Evolutionary conservation across 139 green algal species (phyloP), one percentile per base, ranked within the genome.

Genomic region (Chloropicon primus): DNA sequence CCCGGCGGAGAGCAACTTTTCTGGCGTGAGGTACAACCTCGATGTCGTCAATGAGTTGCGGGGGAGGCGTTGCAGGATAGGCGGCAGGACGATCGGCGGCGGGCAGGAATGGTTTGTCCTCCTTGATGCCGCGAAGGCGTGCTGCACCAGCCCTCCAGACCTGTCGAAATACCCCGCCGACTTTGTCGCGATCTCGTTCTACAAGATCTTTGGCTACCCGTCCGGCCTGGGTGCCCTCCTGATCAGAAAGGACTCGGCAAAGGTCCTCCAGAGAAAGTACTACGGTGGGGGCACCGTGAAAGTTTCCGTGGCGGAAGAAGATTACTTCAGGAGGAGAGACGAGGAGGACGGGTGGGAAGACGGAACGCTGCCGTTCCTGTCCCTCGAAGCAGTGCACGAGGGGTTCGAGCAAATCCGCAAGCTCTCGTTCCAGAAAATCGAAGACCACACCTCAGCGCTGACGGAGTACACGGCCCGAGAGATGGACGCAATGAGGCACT

Each of bases 1-100:
- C n/a, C 92, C 93, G 0, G 26, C 83, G 0, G 93, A 97, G 78
- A 94, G 88, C 81, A 97, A 97, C 83, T 94, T 97, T 78, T 92
- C 82, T 0, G 93, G 93, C 1, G 80, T 54, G 28, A 75, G 88
- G 21, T 88, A 84, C 54, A 72, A 85, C 25, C 80, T 80, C 22
- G 27, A 26, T 0, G 73, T 87, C 22, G 53, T 81, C 0, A 62
- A 54, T 1, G 72, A 81, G 2, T 54, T 88, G 74, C 82, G 90
- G 74, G 76, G 79, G 17, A 85, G 28, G 5, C 41, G 41, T 5
- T 62, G 41, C 41, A 62, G 2, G 27, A 2, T 26, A n/a, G 22
- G 24, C 17, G 24, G 53, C 76, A 71, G 74, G 5, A 24, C 23
- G 41, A 72, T 27, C 74, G 27, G 53, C 72, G 72, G 81, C 77